phyloP scores from a whole-genome alignment of 1,284 basidiomycete genomes.

The Macrocystidia cucumis region DNA sequence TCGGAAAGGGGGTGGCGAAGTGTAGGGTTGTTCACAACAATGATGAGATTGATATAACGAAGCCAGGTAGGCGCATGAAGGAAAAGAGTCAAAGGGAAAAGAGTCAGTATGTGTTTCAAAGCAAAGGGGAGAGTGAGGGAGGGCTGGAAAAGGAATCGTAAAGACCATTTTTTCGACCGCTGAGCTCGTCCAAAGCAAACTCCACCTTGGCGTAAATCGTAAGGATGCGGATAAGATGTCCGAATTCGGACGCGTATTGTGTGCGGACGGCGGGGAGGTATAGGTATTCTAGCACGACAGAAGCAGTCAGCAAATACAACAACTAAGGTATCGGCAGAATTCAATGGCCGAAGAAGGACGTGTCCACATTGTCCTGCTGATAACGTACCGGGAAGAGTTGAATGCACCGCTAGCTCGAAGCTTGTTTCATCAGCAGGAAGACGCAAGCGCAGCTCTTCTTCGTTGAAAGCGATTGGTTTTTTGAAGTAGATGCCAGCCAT shows the following conservation, averaged over 20 bases:
- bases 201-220: slow-evolving; percentile 57
- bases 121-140: slow-evolving; percentile 2
- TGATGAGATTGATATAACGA: too few species aligned
- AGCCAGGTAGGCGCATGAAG: too few species aligned
- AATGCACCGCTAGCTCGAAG: slow-evolving; percentile 62
- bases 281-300: slow-evolving; percentile 46
- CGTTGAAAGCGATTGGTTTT: slow-evolving; percentile 38
- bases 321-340: slow-evolving; percentile 6
- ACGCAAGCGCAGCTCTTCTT: slow-evolving; percentile 51
- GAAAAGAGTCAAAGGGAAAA: too few species aligned
- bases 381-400: slow-evolving; percentile 53
- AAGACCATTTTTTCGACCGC: slow-evolving; percentile 15
- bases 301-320: slow-evolving; percentile 8
- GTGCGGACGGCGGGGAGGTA: slow-evolving; percentile 52
- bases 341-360: too few species aligned
- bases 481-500: slow-evolving; percentile 42
- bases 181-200: slow-evolving; percentile 31
- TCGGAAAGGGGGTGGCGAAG: too few species aligned
- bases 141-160: too few species aligned
- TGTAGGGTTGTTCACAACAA: too few species aligned
- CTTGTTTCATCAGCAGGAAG: slow-evolving; percentile 71
- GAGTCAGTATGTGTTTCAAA: too few species aligned
- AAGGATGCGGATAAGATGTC: slow-evolving; percentile 60
- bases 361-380: too few species aligned
- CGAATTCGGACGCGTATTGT: slow-evolving; percentile 59